Evolutionary conservation across 2,329 filamentous ascomycete genomes (phyloP).

Genomic region (Sarocladiaceae sp.): DNA sequence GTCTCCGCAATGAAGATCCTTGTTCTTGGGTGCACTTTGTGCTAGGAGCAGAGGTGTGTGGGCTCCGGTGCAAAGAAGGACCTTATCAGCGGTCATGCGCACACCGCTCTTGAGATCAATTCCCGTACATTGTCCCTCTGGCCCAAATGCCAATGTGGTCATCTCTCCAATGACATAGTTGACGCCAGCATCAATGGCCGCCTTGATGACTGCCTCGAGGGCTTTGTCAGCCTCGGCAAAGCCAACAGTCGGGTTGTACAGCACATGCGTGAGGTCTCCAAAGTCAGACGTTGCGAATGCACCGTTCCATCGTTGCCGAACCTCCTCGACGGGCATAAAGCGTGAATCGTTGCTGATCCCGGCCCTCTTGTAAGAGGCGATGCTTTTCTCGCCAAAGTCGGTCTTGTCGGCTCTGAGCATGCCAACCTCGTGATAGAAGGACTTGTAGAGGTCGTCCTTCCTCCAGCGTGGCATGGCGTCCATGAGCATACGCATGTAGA

Average conservation of each 20-base stretch:
- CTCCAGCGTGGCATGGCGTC: slow-evolving; percentile 35
- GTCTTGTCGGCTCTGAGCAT: slow-evolving; percentile 38
- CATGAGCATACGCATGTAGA: slow-evolving; percentile 33
- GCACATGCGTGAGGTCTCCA: slow-evolving; percentile 45
- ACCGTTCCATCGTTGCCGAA: slow-evolving; percentile 48
- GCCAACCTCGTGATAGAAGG: slow-evolving; percentile 51
- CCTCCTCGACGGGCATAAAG: slow-evolving; percentile 42
- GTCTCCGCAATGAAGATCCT: slow-evolving; percentile 44
- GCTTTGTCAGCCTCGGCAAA: slow-evolving; percentile 54
- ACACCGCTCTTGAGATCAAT: slow-evolving; percentile 41
- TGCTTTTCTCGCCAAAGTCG: slow-evolving; percentile 38
- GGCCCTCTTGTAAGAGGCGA: slow-evolving; percentile 29
- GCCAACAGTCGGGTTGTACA: slow-evolving; percentile 52
- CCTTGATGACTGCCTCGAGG: slow-evolving; percentile 46
- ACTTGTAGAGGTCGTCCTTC: slow-evolving; percentile 41
- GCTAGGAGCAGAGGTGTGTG: slow-evolving; percentile 49
- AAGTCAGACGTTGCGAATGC: slow-evolving; percentile 53
- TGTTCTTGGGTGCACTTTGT: slow-evolving; percentile 40
- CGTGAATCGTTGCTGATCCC: slow-evolving; percentile 33
- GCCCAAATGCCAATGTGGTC: slow-evolving; percentile 38
- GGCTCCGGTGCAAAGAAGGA: slow-evolving; percentile 50
- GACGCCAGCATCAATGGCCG: slow-evolving; percentile 45
- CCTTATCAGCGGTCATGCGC: slow-evolving; percentile 41
- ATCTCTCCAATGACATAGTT: slow-evolving; percentile 48
- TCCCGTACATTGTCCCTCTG: slow-evolving; percentile 39